phyloP scores from a whole-genome alignment of 163 green algal genomes.

The Scenedesmus sp. region DNA sequence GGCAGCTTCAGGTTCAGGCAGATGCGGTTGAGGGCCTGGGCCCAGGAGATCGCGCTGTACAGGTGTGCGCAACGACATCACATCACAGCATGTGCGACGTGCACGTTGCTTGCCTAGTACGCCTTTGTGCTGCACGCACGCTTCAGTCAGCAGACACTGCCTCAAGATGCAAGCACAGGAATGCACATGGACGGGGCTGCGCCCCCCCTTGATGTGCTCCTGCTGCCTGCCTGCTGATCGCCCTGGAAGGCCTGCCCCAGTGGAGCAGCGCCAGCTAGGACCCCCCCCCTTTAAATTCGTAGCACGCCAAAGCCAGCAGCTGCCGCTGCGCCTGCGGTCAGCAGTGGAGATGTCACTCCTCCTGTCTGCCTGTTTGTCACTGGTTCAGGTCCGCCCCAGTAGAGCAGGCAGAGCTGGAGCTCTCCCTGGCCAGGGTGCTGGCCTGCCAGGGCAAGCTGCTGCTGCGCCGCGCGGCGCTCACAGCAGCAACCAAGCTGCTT shows the following conservation, averaged over 20 bases:
- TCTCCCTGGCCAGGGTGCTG: slow-evolving; percentile 9
- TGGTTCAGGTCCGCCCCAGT: not conserved
- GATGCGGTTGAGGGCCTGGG: slow-evolving; percentile 32
- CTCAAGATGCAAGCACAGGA: too few species aligned
- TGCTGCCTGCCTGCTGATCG: too few species aligned
- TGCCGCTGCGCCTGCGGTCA: slow-evolving; percentile 11
- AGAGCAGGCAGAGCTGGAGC: slow-evolving; percentile 6
- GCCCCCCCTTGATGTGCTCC: too few species aligned
- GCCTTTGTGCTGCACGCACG: too few species aligned
- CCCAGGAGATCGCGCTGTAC: slow-evolving; percentile 48
- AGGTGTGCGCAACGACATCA: not conserved
- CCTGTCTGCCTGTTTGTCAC: not conserved
- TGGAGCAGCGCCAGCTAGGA: slow-evolving; percentile 16
- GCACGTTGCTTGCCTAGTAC: too few species aligned
- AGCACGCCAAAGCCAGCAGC: not conserved
- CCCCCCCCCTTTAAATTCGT: not conserved
- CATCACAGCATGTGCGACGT: too few species aligned
- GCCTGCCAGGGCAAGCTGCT: slow-evolving; percentile 36
- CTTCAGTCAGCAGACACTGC: too few species aligned
- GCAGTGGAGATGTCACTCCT: not conserved
- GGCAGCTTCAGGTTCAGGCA: slow-evolving; percentile 45
- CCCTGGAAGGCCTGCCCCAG: not conserved
- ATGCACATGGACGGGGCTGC: too few species aligned
- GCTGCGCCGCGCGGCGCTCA: slow-evolving; percentile 20
- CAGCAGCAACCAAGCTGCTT: slow-evolving; percentile 24